Base-by-base conservation (phyloP, 176 grass and related monocot genomes). In the Ampelocalamus luodianensis region DNA sequence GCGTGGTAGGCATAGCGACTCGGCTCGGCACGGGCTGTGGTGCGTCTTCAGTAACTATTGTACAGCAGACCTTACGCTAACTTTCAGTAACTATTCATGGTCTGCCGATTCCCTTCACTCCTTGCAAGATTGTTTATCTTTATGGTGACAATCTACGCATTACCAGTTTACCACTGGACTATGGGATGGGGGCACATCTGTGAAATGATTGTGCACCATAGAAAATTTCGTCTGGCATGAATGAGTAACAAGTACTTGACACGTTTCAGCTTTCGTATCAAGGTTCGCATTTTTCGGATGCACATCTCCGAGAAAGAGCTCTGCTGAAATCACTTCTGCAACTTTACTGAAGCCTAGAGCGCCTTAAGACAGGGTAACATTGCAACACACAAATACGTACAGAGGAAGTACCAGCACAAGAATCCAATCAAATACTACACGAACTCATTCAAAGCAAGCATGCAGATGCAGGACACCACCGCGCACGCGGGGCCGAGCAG, bases 381-480 rank as follows among this genome's bases (percentile, higher is more conserved):
- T 45, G 26, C 65, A 82, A 40, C 38, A 56, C 58, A 59, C 13
- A 18, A 9, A 38, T 82, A 76, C 22, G 34, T 70, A 87, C 73
- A 83, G 3, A 5, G 27, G 4, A 0, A 50, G 45, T 34, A 72
- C 65, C 17, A 36, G 1, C 60, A 37, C 29, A 68, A 5, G 2
- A 16, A 71, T 24, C 24, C 6, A 72, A 46, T 74, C 56, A 29
- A 79, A 66, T 48, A 38, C 29, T 45, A 58, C 51, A 71, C 68
- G 58, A 62, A 65, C 60, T 34, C 80, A 72, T 74, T 83, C 68
- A 87, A 29, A 72, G 50, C 32, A 62, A 79, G 34, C 60, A 83
- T 13, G 68, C 79, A 79, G 40, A 83, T 13, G 68, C 79, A 79
- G 40, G 48, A 73, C 68, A 87, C n/a, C 8, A 59, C 29, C 40